phyloP scores from a whole-genome alignment of 345 rosid species.

The Eucalyptus brandiana region DNA sequence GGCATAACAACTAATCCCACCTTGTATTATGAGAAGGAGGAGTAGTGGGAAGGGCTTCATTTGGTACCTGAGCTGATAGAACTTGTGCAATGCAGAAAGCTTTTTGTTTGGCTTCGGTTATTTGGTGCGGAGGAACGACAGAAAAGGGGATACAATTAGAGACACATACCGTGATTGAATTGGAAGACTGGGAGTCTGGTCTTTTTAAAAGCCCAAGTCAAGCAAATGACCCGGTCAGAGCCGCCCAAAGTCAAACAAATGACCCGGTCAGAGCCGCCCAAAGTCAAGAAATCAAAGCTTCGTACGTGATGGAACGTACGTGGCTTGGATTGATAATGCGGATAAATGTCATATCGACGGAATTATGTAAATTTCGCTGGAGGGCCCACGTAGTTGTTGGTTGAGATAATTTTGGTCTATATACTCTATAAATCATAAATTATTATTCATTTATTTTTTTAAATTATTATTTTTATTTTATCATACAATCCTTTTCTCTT shows the following conservation, averaged over 20 bases:
- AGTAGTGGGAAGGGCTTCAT: not conserved
- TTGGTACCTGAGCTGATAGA: not conserved
- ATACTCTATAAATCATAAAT: too few relatives aligned
- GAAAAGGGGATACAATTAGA: not conserved
- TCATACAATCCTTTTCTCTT: too few relatives aligned
- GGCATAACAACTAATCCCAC: not conserved
- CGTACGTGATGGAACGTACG: rapidly evolving
- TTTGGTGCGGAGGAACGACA: not conserved
- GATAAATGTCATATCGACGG: too few relatives aligned
- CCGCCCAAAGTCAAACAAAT: too few relatives aligned
- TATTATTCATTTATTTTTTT: too few relatives aligned
- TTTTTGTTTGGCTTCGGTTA: not conserved
- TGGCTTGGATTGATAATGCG: too few relatives aligned
- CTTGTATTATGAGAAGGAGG: not conserved
- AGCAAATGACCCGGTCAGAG: too few relatives aligned
- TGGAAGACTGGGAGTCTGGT: not conserved
- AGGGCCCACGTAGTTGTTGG: not conserved
- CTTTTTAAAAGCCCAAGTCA: not conserved
- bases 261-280: not conserved
- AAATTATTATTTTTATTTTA: too few relatives aligned
- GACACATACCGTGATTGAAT: not conserved
- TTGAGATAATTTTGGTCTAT: too few relatives aligned
- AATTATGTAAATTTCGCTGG: not conserved
- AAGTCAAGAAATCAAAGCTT: not conserved
- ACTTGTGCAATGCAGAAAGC: not conserved